Conservation (phyloP, 176 grass and related monocot genomes). For the Zea luxurians region DNA sequence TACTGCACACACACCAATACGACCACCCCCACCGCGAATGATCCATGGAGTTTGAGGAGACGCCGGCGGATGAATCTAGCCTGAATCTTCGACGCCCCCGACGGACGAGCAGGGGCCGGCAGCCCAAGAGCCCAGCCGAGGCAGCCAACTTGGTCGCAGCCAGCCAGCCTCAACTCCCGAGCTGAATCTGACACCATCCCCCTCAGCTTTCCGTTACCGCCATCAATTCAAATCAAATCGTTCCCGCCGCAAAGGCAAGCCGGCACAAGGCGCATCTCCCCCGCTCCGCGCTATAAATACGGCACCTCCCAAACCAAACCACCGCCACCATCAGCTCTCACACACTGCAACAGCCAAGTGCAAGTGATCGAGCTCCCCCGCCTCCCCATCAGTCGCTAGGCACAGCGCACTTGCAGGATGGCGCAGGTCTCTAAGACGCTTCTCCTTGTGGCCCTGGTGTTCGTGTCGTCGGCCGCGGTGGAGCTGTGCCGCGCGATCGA, state of each 20-base stretch:
- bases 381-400: neutral
- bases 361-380: neutral
- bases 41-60: neutral
- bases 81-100: too few relatives aligned
- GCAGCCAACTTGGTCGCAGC: neutral
- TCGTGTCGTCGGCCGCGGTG: neutral
- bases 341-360: conserved; percentile 20
- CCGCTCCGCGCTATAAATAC: conserved; percentile 44
- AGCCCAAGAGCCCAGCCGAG: conserved; percentile 13
- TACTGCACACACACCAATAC: conserved; percentile 35
- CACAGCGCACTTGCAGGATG: conserved; percentile 18
- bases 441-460: conserved; percentile 17
- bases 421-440: conserved; percentile 21
- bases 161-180: conserved; percentile 23
- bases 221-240: conserved; percentile 42
- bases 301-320: neutral
- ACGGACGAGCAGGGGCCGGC: neutral
- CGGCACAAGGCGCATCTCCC: neutral
- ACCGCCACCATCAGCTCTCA: neutral
- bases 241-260: conserved; percentile 42
- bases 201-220: conserved; percentile 44
- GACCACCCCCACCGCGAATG: neutral
- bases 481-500: conserved; percentile 48
- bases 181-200: conserved; percentile 46
- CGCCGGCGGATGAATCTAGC: conserved; percentile 24